phyloP scores from a whole-genome alignment of 2,329 filamentous ascomycete genomes.

The Fusarium sp. region DNA sequence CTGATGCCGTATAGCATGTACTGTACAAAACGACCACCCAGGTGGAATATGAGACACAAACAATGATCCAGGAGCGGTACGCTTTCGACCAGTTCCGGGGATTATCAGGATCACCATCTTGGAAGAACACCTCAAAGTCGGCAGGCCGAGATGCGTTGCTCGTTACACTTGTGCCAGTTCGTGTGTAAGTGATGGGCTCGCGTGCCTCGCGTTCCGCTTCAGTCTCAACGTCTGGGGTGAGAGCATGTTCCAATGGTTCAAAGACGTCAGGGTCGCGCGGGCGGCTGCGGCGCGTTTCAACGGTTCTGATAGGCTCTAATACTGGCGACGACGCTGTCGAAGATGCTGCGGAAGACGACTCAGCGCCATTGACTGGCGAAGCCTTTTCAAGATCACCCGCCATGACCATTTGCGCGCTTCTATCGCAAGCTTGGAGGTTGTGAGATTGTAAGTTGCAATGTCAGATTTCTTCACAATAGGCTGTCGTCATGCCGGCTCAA shows the following conservation, averaged over 20 bases:
- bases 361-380: slow-evolving; percentile 24
- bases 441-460: slow-evolving; percentile 5
- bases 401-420: slow-evolving; percentile 26
- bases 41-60: slow-evolving; percentile 59
- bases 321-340: slow-evolving; percentile 37
- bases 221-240: slow-evolving; percentile 53
- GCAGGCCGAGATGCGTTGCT: slow-evolving; percentile 60
- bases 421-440: neutral
- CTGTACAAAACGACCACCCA: slow-evolving; percentile 76
- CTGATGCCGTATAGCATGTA: slow-evolving; percentile 80
- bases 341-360: slow-evolving; percentile 31
- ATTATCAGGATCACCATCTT: slow-evolving; percentile 71
- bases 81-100: slow-evolving; percentile 75
- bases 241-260: slow-evolving; percentile 54
- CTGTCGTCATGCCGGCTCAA: slow-evolving; percentile 18
- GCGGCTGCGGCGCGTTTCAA: slow-evolving; percentile 38
- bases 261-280: slow-evolving; percentile 46
- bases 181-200: slow-evolving; percentile 60
- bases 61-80: slow-evolving; percentile 57
- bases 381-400: slow-evolving; percentile 37
- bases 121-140: slow-evolving; percentile 80
- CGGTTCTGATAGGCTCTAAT: slow-evolving; percentile 44
- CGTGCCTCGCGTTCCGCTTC: slow-evolving; percentile 54
- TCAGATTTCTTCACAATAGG: slow-evolving; percentile 22
- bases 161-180: slow-evolving; percentile 56